Conservation (phyloP, 2,329 filamentous ascomycete species). For the Arthroderma sp. region DNA sequence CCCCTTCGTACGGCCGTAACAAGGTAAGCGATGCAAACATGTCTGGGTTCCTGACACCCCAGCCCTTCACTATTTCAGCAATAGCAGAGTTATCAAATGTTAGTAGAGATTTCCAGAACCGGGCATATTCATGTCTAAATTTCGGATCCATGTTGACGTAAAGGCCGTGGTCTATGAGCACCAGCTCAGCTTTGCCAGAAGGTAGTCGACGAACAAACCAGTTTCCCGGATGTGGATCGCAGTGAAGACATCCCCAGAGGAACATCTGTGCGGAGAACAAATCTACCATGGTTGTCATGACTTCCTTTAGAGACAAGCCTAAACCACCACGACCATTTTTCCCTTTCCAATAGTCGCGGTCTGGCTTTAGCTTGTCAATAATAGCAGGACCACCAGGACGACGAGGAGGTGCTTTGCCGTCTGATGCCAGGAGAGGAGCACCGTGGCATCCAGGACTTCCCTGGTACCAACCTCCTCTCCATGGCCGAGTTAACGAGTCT, state of each 20-base stretch:
- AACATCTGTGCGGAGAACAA: slow-evolving; percentile 98
- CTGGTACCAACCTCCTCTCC: slow-evolving; percentile 63
- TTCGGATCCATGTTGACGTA: slow-evolving; percentile 80
- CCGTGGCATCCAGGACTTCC: slow-evolving; percentile 70
- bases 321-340: slow-evolving; percentile 62
- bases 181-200: slow-evolving; percentile 72
- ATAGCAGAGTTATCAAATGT: slow-evolving; percentile 85
- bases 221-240: slow-evolving; percentile 93
- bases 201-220: slow-evolving; percentile 85
- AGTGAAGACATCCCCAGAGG: slow-evolving; percentile 89
- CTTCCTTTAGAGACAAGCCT: slow-evolving; percentile 67
- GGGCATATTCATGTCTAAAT: slow-evolving; percentile 75
- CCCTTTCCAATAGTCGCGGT: slow-evolving; percentile 68
- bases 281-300: slow-evolving; percentile 95
- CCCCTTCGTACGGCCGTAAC: slow-evolving; percentile 81
- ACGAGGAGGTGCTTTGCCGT: slow-evolving; percentile 31
- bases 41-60: slow-evolving; percentile 83
- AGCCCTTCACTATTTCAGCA: slow-evolving; percentile 56
- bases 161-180: slow-evolving; percentile 92
- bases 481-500: slow-evolving; percentile 60
- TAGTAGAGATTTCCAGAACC: slow-evolving; percentile 88
- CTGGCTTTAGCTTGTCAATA: slow-evolving; percentile 59
- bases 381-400: slow-evolving; percentile 15
- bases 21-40: slow-evolving; percentile 85
- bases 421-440: slow-evolving; percentile 45